Evolutionary conservation across 345 rosid genomes (phyloP).

Genomic region (Geranium brycei): DNA sequence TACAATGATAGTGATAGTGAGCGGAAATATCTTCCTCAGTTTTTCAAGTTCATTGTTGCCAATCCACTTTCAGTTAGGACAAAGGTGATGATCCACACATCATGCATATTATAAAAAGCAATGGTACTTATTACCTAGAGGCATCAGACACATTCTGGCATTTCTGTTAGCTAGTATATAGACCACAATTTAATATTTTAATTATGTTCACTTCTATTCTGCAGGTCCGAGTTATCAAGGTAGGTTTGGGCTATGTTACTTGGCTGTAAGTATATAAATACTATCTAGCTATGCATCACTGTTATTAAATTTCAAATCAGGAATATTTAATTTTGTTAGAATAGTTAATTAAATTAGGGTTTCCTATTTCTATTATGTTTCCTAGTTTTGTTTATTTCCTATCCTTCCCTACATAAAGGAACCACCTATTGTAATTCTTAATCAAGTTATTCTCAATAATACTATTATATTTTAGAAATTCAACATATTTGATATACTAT

Average conservation of each 20-base stretch:
- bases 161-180: neutral
- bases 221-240: constrained; percentile 96
- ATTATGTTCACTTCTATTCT: constrained; percentile 7
- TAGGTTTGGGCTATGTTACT: constrained; percentile 25
- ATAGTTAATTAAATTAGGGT: too few relatives aligned
- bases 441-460: too few relatives aligned
- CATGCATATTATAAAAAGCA: neutral
- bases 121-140: neutral
- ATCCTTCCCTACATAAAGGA: too few relatives aligned
- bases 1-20: constrained; percentile 77
- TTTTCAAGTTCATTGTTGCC: constrained; percentile 79
- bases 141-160: too few relatives aligned
- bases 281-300: neutral
- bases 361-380: too few relatives aligned
- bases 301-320: neutral
- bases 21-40: constrained; percentile 92
- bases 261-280: constrained; percentile 18
- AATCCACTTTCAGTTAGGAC: constrained; percentile 92
- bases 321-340: too few relatives aligned
- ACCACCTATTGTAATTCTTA: too few relatives aligned
- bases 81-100: constrained; percentile 33
- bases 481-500: too few relatives aligned
- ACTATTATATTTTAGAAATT: too few relatives aligned
- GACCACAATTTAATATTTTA: neutral
- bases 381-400: too few relatives aligned